phyloP scores from a whole-genome alignment of 2,329 filamentous ascomycete genomes.

The Pseudocercospora macadamiae region DNA sequence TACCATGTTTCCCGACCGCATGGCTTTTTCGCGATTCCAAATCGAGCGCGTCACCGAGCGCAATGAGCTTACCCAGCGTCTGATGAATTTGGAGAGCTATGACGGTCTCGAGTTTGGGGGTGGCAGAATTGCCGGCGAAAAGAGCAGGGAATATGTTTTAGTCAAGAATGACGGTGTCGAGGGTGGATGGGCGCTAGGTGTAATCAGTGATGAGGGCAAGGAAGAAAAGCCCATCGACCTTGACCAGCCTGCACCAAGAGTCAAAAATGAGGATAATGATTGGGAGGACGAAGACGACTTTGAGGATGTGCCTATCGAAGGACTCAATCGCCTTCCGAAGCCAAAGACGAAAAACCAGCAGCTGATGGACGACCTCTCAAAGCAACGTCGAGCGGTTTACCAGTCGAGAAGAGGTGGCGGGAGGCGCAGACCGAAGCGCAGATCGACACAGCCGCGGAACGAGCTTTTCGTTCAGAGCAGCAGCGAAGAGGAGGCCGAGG shows the following conservation, averaged over 20 bases:
- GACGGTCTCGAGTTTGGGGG: conserved; percentile 71
- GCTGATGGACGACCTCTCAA: conserved; percentile 40
- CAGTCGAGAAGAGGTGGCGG: conserved; percentile 41
- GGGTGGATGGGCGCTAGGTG: conserved; percentile 92
- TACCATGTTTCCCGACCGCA: conserved; percentile 93
- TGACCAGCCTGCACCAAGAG: conserved; percentile 62
- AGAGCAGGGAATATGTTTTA: conserved; percentile 88
- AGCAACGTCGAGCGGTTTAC: conserved; percentile 53
- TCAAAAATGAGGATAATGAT: conserved; percentile 55
- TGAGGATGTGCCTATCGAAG: conserved; percentile 90
- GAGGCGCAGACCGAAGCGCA: conserved; percentile 26
- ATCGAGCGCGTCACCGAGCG: conserved; percentile 91
- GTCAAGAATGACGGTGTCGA: conserved; percentile 95
- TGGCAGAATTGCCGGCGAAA: conserved; percentile 77
- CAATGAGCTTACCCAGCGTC: conserved; percentile 88
- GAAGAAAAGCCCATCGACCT: conserved; percentile 90
- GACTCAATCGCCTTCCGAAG: conserved; percentile 80
- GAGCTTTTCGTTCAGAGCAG: conserved; percentile 59
- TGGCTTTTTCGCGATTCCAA: conserved; percentile 96
- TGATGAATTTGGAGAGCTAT: conserved; percentile 90
- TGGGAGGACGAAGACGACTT: conserved; percentile 73
- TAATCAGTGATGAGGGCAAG: conserved; percentile 82
- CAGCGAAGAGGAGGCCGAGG: conserved; percentile 34
- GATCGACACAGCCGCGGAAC: conserved; percentile 46
- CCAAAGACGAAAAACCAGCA: conserved; percentile 38